Evolutionary conservation across 2,329 filamentous ascomycete genomes (phyloP).

Genomic region (Apiospora saccharicola): DNA sequence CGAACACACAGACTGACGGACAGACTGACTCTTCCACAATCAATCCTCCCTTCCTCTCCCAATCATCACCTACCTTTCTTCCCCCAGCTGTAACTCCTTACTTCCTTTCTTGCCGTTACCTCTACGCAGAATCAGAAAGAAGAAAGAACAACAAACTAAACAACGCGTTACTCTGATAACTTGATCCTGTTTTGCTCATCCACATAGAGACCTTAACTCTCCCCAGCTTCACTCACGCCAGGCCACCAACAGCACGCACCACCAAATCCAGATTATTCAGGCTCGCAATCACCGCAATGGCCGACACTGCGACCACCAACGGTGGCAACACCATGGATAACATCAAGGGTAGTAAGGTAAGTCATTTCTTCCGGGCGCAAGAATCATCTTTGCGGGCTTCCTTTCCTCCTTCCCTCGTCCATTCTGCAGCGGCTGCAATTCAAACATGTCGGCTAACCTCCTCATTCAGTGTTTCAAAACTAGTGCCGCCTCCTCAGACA

Average conservation of each 20-base stretch:
- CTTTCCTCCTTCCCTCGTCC: background rate
- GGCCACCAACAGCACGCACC: background rate
- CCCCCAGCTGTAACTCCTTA: background rate
- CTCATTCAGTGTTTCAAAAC: conserved; percentile 44
- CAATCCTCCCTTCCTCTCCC: background rate
- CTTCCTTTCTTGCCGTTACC: conserved; percentile 1
- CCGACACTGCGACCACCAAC: conserved; percentile 54
- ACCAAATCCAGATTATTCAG: background rate
- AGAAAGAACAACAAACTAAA: background rate
- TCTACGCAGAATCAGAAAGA: background rate
- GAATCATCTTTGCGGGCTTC: conserved; percentile 23
- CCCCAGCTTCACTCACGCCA: conserved; percentile 3
- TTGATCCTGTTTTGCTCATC: background rate
- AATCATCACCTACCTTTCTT: background rate
- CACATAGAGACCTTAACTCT: background rate
- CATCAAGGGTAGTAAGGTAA: conserved; percentile 63
- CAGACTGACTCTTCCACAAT: background rate
- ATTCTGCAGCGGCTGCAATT: conserved; percentile 24
- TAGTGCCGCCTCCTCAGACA: conserved; percentile 26
- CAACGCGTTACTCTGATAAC: background rate
- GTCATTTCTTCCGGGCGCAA: conserved; percentile 35
- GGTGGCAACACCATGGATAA: conserved; percentile 54
- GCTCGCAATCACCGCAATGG: conserved; percentile 38
- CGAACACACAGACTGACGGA: conserved; percentile 16
- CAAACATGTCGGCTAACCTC: conserved; percentile 40